Evolutionary conservation across 2,329 filamentous ascomycete genomes (phyloP), one percentile per base, ranked within the genome.

Genomic region (Cordyceps sp.): DNA sequence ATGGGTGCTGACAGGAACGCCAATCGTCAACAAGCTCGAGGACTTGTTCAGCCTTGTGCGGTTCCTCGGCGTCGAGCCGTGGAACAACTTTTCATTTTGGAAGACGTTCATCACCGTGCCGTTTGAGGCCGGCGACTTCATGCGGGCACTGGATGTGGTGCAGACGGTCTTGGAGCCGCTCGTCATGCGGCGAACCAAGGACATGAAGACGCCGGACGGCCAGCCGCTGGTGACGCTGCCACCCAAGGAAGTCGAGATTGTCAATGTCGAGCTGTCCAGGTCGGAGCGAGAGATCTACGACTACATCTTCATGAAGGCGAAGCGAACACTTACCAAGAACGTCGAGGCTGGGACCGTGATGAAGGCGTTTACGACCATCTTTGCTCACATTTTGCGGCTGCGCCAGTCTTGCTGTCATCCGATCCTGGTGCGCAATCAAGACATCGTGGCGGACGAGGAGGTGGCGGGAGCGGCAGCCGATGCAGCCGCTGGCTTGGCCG

Each of bases 71-170:
- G 90, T 98, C 4, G 88, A 96, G 50, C 90, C 90, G 0, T 98
- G 90, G 90, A 90, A 80, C 46, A 96, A 96, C 52, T 98, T 98
- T 53, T 93, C 86, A 0, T 98, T 93, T 57, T 98, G 90, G 90
- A 86, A 86, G 50, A 96, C 90, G 0, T 98, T 98, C 51, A 96
- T 98, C 47, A 98, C 90, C 0, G 78, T 93, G 2, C 90, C 90
- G 0, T 98, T 98, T 41, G 90, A 98, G 52, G 88, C 84, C 0
- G 90, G 90, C 42, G 81, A 98, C 39, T 94, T 93, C 48, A 73
- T 94, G 42, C 77, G 86, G 5, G 90, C 90, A 1, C 64, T 98
- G 7, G 90, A 96, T 48, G 90, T 98, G 2, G 90, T 98, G 2
- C 90, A 98, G 50, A 98, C 88, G 0, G 88, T 98, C 0, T 59